Percentiles rank a stretch among this genome's conserved stretches.
Evolutionary conservation across 805 yeast species (phyloP).

Genomic region (Kodamaea jinghongensis): DNA sequence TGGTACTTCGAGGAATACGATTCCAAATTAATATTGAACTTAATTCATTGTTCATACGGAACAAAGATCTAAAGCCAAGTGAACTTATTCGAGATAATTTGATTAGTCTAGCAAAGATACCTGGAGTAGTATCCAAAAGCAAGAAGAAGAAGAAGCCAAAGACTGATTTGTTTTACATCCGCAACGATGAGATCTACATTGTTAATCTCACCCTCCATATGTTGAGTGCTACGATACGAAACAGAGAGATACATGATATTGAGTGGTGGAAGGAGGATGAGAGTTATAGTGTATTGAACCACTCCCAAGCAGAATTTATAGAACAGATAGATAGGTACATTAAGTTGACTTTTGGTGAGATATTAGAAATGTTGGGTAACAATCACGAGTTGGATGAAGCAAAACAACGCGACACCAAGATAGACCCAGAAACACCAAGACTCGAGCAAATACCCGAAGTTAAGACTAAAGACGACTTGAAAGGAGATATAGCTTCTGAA

Average conservation of each 20-base stretch:
- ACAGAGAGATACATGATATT: constrained; percentile 1
- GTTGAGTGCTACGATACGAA: constrained; percentile 12
- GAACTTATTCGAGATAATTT: constrained; percentile 33
- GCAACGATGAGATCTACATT: constrained; percentile 30
- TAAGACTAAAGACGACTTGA: no score
- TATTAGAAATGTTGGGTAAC: constrained; percentile 11
- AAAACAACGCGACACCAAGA: constrained; percentile 1
- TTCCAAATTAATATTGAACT: constrained; percentile 29
- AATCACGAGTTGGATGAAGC: constrained; percentile 1
- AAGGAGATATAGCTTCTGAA: no score
- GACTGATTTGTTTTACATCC: constrained; percentile 5
- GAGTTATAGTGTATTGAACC: constrained; percentile 24
- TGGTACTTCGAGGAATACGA: constrained; percentile 1
- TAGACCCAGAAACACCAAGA: no score
- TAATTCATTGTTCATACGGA: constrained; percentile 33
- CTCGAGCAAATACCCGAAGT: no score
- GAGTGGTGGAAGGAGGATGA: constrained; percentile 23
- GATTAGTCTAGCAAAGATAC: constrained; percentile 24
- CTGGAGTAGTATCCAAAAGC: constrained; percentile 2
- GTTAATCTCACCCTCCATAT: constrained; percentile 27
- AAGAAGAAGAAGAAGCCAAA: constrained; percentile 5
- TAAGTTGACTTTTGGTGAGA: constrained; percentile 11
- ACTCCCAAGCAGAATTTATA: constrained; percentile 25
- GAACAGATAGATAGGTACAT: constrained; percentile 29
- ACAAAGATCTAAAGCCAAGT: constrained; percentile 27